These are phyloP conservation scores for Phialemonium atrogriseum DNA, from an alignment of 2,329 filamentous ascomycete genomes.

Conservation along the genomic window DNA sequence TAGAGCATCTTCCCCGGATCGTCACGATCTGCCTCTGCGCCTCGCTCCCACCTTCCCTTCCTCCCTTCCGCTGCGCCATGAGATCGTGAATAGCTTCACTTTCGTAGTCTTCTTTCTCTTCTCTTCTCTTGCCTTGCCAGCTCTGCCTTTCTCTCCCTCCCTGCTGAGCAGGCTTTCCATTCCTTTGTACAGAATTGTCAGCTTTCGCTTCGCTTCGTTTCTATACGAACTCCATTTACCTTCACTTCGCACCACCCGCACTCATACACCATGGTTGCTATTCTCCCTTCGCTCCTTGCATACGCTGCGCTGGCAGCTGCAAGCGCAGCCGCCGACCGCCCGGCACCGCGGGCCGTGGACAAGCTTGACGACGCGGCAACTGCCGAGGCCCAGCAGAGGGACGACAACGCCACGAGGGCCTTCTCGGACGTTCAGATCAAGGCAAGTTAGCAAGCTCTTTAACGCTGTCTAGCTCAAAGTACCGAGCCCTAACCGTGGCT, in stretches of 20 bases:
- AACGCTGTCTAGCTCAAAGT: background rate
- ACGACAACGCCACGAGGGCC: conserved; percentile 33
- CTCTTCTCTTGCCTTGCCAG: conserved; percentile 11
- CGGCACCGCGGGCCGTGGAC: conserved; percentile 26
- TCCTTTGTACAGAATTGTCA: conserved; percentile 11
- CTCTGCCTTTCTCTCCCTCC: conserved; percentile 11
- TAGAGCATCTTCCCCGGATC: conserved; percentile 5
- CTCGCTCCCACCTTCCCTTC: conserved; percentile 3
- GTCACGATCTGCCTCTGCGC: conserved; percentile 4
- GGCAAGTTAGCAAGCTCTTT: conserved; percentile 7
- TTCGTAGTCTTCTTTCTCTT: conserved; percentile 9
- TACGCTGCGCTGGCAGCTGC: conserved; percentile 18
- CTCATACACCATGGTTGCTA: conserved; percentile 12
- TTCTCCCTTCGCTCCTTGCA: conserved; percentile 16
- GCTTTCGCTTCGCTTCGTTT: conserved; percentile 1
- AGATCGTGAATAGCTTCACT: conserved; percentile 15
- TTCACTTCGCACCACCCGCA: conserved; percentile 1
- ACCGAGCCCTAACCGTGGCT: conserved; percentile 4
- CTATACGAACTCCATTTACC: background rate
- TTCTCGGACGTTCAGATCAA: conserved; percentile 35
- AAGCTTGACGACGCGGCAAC: conserved; percentile 33
- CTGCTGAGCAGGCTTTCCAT: conserved; percentile 25
- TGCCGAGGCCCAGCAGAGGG: conserved; percentile 35
- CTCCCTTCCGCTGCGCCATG: conserved; percentile 4
- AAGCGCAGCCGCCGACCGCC: conserved; percentile 12